Evolutionary conservation across 1,139 yeast genomes (phyloP).

Genomic region (Sugiyamaella japonica): DNA sequence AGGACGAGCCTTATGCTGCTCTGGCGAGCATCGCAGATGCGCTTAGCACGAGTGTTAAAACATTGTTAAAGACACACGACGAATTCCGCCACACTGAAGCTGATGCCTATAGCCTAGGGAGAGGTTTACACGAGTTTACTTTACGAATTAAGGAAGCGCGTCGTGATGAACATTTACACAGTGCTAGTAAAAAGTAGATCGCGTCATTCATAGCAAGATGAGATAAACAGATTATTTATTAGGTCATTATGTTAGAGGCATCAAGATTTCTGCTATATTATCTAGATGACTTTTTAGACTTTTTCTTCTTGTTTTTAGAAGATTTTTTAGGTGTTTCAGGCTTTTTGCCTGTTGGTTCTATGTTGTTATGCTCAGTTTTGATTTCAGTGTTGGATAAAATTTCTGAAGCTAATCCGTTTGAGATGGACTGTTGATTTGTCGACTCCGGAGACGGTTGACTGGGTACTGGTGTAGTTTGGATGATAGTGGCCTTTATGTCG

Average conservation of each 20-base stretch:
- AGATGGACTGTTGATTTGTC: neutral
- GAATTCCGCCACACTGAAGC: constrained; percentile 15
- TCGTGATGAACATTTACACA: constrained; percentile 6
- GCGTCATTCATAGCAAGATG: neutral
- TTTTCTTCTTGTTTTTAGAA: constrained; percentile 5
- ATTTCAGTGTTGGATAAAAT: neutral
- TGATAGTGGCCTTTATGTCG: too few species aligned
- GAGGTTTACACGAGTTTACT: constrained; percentile 15
- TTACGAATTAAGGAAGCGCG: constrained; percentile 9
- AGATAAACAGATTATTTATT: neutral
- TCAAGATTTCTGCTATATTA: constrained; percentile 1
- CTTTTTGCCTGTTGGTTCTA: neutral
- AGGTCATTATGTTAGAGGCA: neutral
- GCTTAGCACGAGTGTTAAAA: constrained; percentile 3
- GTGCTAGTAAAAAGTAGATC: too few species aligned
- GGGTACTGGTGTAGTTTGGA: too few species aligned
- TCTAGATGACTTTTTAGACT: constrained; percentile 6
- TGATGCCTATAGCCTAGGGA: constrained; percentile 11
- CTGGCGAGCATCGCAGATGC: constrained; percentile 17
- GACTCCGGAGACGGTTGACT: neutral
- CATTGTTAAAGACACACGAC: constrained; percentile 10
- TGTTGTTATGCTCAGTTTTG: neutral
- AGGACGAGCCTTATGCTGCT: constrained; percentile 14
- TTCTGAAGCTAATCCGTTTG: neutral
- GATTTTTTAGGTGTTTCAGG: constrained; percentile 1